Conservation (phyloP, 495 filamentous ascomycete species). For the Hypoxylon fuscum region DNA sequence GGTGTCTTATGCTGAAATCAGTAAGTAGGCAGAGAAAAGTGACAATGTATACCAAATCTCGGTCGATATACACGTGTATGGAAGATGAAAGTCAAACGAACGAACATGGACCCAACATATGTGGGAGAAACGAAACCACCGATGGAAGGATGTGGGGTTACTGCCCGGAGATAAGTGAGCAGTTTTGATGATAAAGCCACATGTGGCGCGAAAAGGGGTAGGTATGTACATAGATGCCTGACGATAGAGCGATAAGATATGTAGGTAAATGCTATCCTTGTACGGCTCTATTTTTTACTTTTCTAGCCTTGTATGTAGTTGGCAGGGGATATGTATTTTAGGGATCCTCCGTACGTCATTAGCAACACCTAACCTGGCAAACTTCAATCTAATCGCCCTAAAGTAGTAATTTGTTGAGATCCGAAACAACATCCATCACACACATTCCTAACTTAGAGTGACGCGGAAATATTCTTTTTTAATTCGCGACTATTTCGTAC, state of each 20-base stretch:
- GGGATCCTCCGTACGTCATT: conserved; percentile 32
- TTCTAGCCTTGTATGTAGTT: conserved; percentile 12
- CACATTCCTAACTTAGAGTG: no score
- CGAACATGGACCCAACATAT: no score
- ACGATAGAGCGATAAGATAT: neutral
- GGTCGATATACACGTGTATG: neutral
- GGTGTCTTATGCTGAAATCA: neutral
- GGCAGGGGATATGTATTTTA: neutral
- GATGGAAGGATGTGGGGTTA: conserved; percentile 12
- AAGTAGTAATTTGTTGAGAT: neutral
- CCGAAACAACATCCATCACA: no score
- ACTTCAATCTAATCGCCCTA: conserved; percentile 3
- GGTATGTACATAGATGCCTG: neutral
- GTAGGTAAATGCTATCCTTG: no score
- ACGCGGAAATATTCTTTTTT: no score
- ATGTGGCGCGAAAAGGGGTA: conserved; percentile 1
- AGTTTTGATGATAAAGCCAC: neutral
- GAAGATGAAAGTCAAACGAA: neutral
- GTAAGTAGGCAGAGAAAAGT: neutral
- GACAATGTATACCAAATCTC: neutral
- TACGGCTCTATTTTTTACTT: neutral
- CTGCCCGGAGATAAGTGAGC: no score
- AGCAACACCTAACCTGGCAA: conserved; percentile 5
- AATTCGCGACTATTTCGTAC: no score
- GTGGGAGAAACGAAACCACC: neutral